Percentiles rank a stretch among this genome's conserved stretches.
Conservation (phyloP, 2,329 filamentous ascomycete species). For the Rhynchosporium agropyri region DNA sequence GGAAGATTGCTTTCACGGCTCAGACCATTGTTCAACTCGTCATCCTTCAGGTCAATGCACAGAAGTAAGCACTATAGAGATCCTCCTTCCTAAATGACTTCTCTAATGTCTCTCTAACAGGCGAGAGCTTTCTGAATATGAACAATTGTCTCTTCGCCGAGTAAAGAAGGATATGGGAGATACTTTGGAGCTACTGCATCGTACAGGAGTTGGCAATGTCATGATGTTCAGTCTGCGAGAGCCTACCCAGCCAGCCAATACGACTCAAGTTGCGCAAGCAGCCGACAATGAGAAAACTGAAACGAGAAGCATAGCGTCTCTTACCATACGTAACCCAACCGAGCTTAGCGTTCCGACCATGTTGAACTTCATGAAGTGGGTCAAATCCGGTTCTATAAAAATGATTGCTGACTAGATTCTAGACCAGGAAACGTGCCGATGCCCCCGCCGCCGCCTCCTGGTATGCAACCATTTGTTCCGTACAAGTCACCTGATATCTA, state of each 20-base stretch:
- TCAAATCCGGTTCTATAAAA: neutral
- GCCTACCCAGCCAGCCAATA: slow-evolving; percentile 13
- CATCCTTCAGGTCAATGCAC: slow-evolving; percentile 22
- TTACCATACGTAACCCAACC: slow-evolving; percentile 21
- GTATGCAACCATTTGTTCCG: neutral
- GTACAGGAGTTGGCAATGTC: slow-evolving; percentile 15
- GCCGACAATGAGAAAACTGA: neutral
- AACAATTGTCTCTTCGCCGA: slow-evolving; percentile 13
- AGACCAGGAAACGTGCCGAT: neutral
- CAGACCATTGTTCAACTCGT: slow-evolving; percentile 21
- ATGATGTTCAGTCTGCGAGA: slow-evolving; percentile 21
- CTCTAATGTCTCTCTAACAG: neutral
- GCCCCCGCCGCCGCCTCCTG: slow-evolving; percentile 1
- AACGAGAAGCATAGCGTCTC: slow-evolving; percentile 9
- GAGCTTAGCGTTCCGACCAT: neutral
- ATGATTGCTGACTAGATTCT: neutral
- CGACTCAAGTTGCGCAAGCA: slow-evolving; percentile 14
- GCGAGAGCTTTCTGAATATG: slow-evolving; percentile 10
- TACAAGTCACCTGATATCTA: slow-evolving; percentile 19
- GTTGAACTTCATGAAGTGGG: slow-evolving; percentile 5
- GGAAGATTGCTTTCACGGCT: slow-evolving; percentile 14
- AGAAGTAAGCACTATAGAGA: slow-evolving; percentile 15
- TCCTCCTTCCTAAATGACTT: neutral
- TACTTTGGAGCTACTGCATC: slow-evolving; percentile 18
- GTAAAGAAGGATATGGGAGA: slow-evolving; percentile 16